Conservation (phyloP, 805 yeast species). For the Citeromyces nyonsensis region DNA sequence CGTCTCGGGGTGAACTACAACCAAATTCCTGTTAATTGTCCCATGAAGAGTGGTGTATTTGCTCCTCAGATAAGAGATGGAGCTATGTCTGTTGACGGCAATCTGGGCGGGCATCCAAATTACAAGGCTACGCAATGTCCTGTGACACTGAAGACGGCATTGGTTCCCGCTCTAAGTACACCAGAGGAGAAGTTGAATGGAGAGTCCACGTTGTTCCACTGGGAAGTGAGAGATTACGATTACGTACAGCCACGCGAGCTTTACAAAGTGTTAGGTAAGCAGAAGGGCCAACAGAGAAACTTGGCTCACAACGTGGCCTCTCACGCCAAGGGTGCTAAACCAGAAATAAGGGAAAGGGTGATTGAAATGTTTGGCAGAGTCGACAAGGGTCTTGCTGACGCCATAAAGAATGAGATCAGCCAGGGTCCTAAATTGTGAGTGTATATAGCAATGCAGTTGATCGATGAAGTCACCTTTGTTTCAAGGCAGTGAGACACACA, state of each 20-base stretch:
- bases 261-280: constrained; percentile 65
- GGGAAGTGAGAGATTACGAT: constrained; percentile 55
- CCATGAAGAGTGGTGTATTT: constrained; percentile 37
- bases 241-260: constrained; percentile 63
- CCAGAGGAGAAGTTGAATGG: constrained; percentile 16
- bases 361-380: constrained; percentile 66
- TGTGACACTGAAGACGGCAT: constrained; percentile 18
- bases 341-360: constrained; percentile 66
- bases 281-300: constrained; percentile 72
- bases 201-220: constrained; percentile 57
- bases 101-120: constrained; percentile 67
- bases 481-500: too few species aligned
- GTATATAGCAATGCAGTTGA: too few species aligned
- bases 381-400: constrained; percentile 47
- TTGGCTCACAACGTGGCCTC: constrained; percentile 74
- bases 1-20: constrained; percentile 65
- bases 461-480: too few species aligned
- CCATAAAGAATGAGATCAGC: constrained; percentile 40
- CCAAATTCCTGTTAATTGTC: constrained; percentile 86
- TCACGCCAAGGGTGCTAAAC: constrained; percentile 56
- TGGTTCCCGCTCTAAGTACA: constrained; percentile 25
- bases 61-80: constrained; percentile 79
- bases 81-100: constrained; percentile 51
- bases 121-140: constrained; percentile 17
- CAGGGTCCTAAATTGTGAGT: too few species aligned